Evolutionary conservation across 306 rosid species (phyloP), one percentile per base, ranked within the genome.

Genomic region (Prunus fruticosa): DNA sequence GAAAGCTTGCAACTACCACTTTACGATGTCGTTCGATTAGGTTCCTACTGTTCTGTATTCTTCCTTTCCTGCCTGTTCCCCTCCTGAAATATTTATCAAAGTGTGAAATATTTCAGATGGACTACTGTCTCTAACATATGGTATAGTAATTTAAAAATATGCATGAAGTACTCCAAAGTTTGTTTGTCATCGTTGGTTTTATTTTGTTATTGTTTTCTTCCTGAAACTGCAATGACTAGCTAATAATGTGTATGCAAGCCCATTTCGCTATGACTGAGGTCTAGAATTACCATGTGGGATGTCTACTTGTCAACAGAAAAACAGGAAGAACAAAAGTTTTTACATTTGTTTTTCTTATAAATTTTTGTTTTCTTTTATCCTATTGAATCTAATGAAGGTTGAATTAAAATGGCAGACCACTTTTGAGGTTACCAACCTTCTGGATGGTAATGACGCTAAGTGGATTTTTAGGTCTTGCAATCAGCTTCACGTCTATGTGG

Each of bases 401-500:
- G 61, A 64, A 78, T 73, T 65, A 56, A 65, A 77, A 74, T 82
- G 75, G 87, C 97, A 96, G 99, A 82, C 93, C 99, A 43, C 99
- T 96, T 76, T 82, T 96, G 86, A 91, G 93, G 78, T 80, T 87
- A 78, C 93, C 97, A 23, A 82, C 84, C 84, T 92, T 96, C 90
- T 96, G 99, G 99, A 15, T 89, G 81, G 99, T 96, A 76, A 86
- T 91, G 79, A 92, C 99, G 13, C 83, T 89, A 19, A 96, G 99
- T 72, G 99, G 99, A 73, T 64, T 91, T 87, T 82, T 92, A 87
- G 99, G 99, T 72, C 89, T 96, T 71, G 98, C 93, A 41, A 96
- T 96, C 82, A 92, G 98, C 87, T 96, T 96, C 88, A 88, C 99
- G n/a, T 96, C 99, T 25, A 91, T 96, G 99, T 92, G 99, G 99